Evolutionary conservation across 2,329 filamentous ascomycete species (phyloP).

Genomic region (Clonostachys chloroleuca): DNA sequence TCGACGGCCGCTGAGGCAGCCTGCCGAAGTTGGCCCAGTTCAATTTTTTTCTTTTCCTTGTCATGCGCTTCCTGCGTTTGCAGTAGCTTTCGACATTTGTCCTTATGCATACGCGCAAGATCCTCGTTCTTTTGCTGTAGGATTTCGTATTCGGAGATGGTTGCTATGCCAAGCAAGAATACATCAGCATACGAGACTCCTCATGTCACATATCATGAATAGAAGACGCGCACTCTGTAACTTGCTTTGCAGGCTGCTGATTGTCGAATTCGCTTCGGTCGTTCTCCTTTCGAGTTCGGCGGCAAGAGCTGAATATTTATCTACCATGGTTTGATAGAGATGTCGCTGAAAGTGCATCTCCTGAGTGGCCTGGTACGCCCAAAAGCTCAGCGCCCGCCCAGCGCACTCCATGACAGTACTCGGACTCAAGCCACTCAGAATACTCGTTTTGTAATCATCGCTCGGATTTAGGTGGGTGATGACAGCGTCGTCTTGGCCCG

Average conservation of each 20-base stretch:
- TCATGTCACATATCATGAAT: neutral
- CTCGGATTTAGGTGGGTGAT: constrained; percentile 69
- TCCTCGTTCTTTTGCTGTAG: constrained; percentile 71
- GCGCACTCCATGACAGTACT: constrained; percentile 83
- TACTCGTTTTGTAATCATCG: constrained; percentile 86
- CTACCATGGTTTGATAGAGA: constrained; percentile 64
- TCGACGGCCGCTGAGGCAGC: constrained; percentile 44
- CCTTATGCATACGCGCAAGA: constrained; percentile 58
- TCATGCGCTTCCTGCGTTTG: constrained; percentile 65
- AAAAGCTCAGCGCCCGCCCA: constrained; percentile 74
- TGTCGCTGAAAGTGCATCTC: constrained; percentile 81
- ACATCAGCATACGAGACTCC: no score
- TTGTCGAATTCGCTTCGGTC: constrained; percentile 70
- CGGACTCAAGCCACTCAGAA: constrained; percentile 79
- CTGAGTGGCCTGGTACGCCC: constrained; percentile 80
- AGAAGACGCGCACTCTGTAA: constrained; percentile 24
- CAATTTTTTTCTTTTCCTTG: constrained; percentile 50
- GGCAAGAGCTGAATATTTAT: constrained; percentile 64
- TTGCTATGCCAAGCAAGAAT: constrained; percentile 23
- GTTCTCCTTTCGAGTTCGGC: constrained; percentile 68
- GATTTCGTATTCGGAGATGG: constrained; percentile 57
- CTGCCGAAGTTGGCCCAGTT: constrained; percentile 49
- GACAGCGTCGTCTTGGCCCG: constrained; percentile 71
- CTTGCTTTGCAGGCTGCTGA: constrained; percentile 61
- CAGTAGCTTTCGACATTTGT: constrained; percentile 66